Base-by-base conservation (phyloP, 129 eudicot species). In the Silybum marianum region DNA sequence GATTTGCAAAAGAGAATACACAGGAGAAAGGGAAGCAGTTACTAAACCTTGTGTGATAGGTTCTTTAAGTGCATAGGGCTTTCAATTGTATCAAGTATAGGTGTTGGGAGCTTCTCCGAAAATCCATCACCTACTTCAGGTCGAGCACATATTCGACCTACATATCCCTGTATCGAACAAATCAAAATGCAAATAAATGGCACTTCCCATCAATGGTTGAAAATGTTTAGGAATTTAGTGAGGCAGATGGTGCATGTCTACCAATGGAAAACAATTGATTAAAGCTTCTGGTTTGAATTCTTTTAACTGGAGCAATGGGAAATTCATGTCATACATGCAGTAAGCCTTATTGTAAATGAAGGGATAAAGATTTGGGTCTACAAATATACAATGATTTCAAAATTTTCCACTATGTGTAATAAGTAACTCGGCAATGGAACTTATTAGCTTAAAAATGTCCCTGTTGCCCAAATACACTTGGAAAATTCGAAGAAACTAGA, bases 21-120 rank as follows among this genome's bases (percentile, higher is more conserved):
- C 67, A 32, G 18, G 42, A 85, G 36, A 48, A 66, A 77, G 40
- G 58, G 7, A 77, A 70, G 51, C 44, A 69, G 65, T 80, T 65
- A 36, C 13, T 74, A 23, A 75, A 94, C 98, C 98, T 90, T 92
- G 36, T 87, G 67, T 30, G 97, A 82, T 80, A 92, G 79, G 82
- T 89, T 94, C 79, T 94, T 94, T 70, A 94, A 86, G 83, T 94
- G 85, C 90, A 92, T 84, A 19, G 98, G 97, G 75, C 58, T 87
- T 74, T 94, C 98, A 74, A 94, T 74, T 22, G 88, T 90, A 87
- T 94, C 98, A 74, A 94, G 98, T 77, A 94, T 86, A 51, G 98
- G 98, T n/a, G 97, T 94, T 2, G 90, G 88, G 23, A 48, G 85
- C 88, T 89, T 86, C 76, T 92, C 98, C 36, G 89, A 48, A 76